A percentile compares a stretch with the other conserved stretches of the same genome.
Conservation (phyloP, 2,329 filamentous ascomycete species). For the Claviceps fusiformis region DNA sequence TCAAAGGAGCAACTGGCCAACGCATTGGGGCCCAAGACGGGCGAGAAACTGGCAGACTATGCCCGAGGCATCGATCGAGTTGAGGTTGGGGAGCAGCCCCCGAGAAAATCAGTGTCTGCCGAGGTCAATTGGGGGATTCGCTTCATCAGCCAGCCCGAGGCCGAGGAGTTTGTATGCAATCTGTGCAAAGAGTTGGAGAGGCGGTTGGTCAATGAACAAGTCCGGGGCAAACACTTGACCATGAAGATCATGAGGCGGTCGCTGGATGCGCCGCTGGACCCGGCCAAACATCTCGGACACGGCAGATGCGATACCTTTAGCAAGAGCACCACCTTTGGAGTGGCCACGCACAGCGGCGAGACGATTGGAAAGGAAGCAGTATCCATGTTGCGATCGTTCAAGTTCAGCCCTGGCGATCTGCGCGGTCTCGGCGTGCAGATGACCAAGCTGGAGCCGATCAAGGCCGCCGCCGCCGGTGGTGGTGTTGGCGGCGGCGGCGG, state of each 20-base stretch:
- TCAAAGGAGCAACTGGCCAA: conserved; percentile 63
- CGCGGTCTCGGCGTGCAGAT: conserved; percentile 85
- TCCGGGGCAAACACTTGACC: conserved; percentile 78
- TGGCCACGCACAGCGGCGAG: conserved; percentile 65
- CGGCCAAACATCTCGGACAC: conserved; percentile 85
- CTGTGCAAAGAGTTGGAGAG: conserved; percentile 75
- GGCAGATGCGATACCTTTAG: conserved; percentile 92
- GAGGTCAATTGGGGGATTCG: conserved; percentile 98
- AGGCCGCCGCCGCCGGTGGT: conserved; percentile 24
- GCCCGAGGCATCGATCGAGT: conserved; percentile 72
- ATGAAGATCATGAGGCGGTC: conserved; percentile 91
- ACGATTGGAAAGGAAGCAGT: conserved; percentile 69
- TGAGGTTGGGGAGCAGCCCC: conserved; percentile 73
- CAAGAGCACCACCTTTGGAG: conserved; percentile 70
- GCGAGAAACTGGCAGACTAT: conserved; percentile 82
- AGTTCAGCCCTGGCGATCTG: conserved; percentile 82
- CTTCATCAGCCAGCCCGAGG: conserved; percentile 83
- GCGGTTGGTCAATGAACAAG: conserved; percentile 65
- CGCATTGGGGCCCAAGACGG: conserved; percentile 78
- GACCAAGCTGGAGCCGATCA: conserved; percentile 78
- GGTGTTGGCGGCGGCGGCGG: background rate
- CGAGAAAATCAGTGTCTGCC: conserved; percentile 88
- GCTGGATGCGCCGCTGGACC: conserved; percentile 75
- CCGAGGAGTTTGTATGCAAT: conserved; percentile 79
- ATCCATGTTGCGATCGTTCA: conserved; percentile 68